Conservation (phyloP, 768 basidiomycete species). For the Kwoniella sp. region DNA sequence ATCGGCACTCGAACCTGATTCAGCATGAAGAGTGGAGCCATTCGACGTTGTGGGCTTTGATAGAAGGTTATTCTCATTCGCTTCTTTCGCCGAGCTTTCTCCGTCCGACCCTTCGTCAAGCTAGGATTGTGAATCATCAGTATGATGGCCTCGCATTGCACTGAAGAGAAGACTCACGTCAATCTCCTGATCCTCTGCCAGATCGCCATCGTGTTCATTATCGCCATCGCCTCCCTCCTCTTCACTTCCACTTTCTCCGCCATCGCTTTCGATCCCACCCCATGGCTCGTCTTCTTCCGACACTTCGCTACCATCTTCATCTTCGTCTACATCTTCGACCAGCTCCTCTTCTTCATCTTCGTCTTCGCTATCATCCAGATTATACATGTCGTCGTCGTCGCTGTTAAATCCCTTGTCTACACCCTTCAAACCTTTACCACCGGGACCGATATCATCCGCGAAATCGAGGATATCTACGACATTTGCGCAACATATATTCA, state of each 20-base stretch:
- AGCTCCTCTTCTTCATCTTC: slow-evolving; percentile 48
- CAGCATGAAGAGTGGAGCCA: not conserved
- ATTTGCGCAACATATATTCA: no score
- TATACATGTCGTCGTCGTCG: slow-evolving; percentile 45
- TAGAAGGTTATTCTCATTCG: no score
- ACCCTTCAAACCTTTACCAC: slow-evolving; percentile 31
- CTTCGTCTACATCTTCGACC: not conserved
- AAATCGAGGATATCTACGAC: slow-evolving; percentile 49
- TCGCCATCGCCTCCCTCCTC: slow-evolving; percentile 23
- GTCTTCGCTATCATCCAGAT: slow-evolving; percentile 30
- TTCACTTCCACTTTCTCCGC: slow-evolving; percentile 9
- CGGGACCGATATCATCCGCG: slow-evolving; percentile 50
- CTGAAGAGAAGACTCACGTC: not conserved
- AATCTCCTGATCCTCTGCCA: slow-evolving; percentile 1
- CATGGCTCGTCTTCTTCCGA: slow-evolving; percentile 22
- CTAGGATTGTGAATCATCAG: not conserved
- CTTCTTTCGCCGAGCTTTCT: not conserved
- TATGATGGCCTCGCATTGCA: no score
- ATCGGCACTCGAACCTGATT: not conserved
- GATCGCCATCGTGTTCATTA: no score
- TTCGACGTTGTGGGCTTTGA: not conserved
- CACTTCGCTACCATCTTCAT: slow-evolving; percentile 48
- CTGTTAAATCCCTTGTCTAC: slow-evolving; percentile 32
- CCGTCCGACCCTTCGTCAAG: not conserved
- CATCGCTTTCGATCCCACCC: slow-evolving; percentile 31